Conservation (phyloP, 73 alveolate species). For the Strombidium stylifer region DNA sequence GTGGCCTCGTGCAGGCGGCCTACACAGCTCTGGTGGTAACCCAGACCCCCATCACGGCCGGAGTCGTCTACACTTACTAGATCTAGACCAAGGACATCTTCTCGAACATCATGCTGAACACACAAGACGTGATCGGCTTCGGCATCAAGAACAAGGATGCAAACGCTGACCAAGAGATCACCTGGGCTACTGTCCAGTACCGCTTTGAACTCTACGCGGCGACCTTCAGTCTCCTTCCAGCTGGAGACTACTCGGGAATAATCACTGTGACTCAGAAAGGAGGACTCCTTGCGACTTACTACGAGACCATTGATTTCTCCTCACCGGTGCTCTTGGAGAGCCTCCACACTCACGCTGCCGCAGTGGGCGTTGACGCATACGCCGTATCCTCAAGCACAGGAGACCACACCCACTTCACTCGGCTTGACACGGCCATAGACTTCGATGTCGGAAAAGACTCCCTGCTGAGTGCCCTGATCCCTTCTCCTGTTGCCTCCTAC, state of each 20-base stretch:
- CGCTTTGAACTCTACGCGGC: slow-evolving; percentile 26
- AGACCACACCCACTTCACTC: too few relatives aligned
- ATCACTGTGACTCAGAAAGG: slow-evolving; percentile 21
- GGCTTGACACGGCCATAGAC: slow-evolving; percentile 28
- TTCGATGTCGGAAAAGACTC: slow-evolving; percentile 23
- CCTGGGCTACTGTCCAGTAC: slow-evolving; percentile 4
- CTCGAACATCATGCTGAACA: slow-evolving; percentile 26
- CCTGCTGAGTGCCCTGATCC: not conserved
- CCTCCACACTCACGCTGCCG: slow-evolving; percentile 29
- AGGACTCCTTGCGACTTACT: slow-evolving; percentile 52
- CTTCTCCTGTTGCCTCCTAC: slow-evolving; percentile 1
- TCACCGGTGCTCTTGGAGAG: slow-evolving; percentile 8
- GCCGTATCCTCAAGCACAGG: too few relatives aligned
- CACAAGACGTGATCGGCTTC: slow-evolving; percentile 1
- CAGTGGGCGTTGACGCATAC: not conserved
- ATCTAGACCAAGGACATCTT: slow-evolving; percentile 47
- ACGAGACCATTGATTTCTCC: slow-evolving; percentile 47
- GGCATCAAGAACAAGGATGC: slow-evolving; percentile 1
- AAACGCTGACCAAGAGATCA: not conserved
- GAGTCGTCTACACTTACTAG: slow-evolving; percentile 7
- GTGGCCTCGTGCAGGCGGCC: slow-evolving; percentile 38
- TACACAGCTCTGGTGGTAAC: slow-evolving; percentile 14
- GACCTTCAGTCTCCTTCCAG: slow-evolving; percentile 5
- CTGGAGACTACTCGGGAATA: slow-evolving; percentile 37
- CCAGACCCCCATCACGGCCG: slow-evolving; percentile 18